phyloP scores from a whole-genome alignment of 306 rosid genomes.

The Prosopis cineraria region DNA sequence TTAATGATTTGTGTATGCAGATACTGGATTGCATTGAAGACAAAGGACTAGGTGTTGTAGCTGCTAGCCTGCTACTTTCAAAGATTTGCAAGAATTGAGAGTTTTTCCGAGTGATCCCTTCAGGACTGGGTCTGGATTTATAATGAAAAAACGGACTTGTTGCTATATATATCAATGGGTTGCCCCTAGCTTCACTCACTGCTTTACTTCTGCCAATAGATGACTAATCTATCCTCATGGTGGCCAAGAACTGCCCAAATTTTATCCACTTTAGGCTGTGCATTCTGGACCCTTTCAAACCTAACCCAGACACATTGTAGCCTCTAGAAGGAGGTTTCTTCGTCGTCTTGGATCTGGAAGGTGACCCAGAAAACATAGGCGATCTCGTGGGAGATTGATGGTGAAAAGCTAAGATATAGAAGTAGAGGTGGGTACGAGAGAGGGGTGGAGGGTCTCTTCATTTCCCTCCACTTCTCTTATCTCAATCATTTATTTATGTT shows the following conservation, averaged over 20 bases:
- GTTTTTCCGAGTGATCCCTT: slow-evolving; percentile 83
- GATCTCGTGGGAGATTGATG: too few relatives aligned
- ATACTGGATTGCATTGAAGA: slow-evolving; percentile 87
- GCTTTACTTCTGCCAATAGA: slow-evolving; percentile 87
- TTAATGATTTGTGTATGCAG: slow-evolving; percentile 44
- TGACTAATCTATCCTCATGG: slow-evolving; percentile 92
- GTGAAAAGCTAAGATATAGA: too few relatives aligned
- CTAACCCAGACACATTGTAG: slow-evolving; percentile 66
- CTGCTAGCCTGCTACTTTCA: slow-evolving; percentile 65
- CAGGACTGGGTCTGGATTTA: slow-evolving; percentile 51
- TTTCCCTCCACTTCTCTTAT: too few relatives aligned
- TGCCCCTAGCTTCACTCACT: slow-evolving; percentile 86
- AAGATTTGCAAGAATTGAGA: slow-evolving; percentile 82
- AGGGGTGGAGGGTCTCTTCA: too few relatives aligned
- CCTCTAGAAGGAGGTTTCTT: slow-evolving; percentile 95
- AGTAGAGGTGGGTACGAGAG: too few relatives aligned
- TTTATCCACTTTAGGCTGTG: slow-evolving; percentile 79
- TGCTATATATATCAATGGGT: slow-evolving; percentile 73
- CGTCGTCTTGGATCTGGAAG: too few relatives aligned
- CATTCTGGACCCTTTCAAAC: slow-evolving; percentile 69
- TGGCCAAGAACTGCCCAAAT: slow-evolving; percentile 88
- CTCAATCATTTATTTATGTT: too few relatives aligned
- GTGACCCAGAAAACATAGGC: too few relatives aligned
- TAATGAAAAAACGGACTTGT: slow-evolving; percentile 82
- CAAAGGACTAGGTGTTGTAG: slow-evolving; percentile 76